Percentiles rank a stretch among this genome's conserved stretches.
phyloP scores from a whole-genome alignment of 768 basidiomycete genomes.

The Xerocomellus amylosporus region DNA sequence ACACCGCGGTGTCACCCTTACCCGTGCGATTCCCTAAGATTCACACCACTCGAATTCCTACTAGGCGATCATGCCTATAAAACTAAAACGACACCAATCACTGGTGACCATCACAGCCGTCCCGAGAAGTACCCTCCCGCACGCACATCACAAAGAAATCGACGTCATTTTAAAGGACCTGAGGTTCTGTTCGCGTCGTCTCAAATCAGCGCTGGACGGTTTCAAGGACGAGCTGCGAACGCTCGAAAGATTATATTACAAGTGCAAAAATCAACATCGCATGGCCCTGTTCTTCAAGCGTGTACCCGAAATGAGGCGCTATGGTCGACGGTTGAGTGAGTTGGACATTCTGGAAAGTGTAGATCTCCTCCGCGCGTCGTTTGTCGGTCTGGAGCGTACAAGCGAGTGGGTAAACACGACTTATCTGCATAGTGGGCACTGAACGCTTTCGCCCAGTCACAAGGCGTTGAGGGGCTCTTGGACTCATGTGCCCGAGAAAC shows the following conservation, averaged over 20 bases:
- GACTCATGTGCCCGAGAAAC: constrained; percentile 52
- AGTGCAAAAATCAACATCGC: constrained; percentile 68
- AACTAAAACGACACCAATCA: constrained; percentile 8
- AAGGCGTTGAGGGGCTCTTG: constrained; percentile 60
- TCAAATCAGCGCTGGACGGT: constrained; percentile 41
- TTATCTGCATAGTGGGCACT: neutral
- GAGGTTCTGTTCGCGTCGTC: constrained; percentile 51
- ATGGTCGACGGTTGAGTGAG: constrained; percentile 19
- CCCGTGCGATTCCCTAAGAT: no score
- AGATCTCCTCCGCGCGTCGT: constrained; percentile 27
- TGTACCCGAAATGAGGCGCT: constrained; percentile 57
- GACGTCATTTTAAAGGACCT: constrained; percentile 62
- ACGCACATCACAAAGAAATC: constrained; percentile 37
- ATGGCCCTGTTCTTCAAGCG: constrained; percentile 59
- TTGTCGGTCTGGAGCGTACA: constrained; percentile 28
- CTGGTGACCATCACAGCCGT: constrained; percentile 10
- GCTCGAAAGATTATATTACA: constrained; percentile 70
- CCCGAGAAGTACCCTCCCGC: constrained; percentile 18
- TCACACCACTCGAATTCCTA: neutral
- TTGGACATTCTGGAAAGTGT: constrained; percentile 19
- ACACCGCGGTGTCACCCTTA: no score
- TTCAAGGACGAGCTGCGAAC: constrained; percentile 40
- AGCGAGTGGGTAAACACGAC: constrained; percentile 18
- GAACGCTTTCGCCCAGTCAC: constrained; percentile 35
- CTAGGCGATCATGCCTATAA: neutral